Conservation (phyloP, 768 basidiomycete genomes). For the Lentinula boryana region DNA sequence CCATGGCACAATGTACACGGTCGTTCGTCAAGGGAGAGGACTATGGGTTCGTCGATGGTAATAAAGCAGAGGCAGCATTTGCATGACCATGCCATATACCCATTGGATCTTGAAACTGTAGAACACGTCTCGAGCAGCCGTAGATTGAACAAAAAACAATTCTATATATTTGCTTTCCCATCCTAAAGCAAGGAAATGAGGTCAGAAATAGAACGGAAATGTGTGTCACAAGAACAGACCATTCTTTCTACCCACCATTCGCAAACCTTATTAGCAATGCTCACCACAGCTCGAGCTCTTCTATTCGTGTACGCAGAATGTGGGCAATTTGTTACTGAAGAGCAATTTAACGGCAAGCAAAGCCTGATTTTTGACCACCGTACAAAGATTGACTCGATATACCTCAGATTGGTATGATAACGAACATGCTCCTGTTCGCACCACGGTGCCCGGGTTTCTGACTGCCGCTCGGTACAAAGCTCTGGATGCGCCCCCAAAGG, state of each 20-base stretch:
- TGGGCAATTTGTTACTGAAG: constrained; percentile 21
- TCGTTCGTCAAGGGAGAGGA: constrained; percentile 77
- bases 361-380: background rate
- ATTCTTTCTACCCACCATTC: background rate
- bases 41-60: constrained; percentile 45
- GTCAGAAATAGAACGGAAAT: background rate
- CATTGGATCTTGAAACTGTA: background rate
- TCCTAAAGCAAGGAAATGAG: background rate
- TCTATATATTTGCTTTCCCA: background rate
- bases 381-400: background rate
- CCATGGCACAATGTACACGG: constrained; percentile 92
- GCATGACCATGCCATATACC: constrained; percentile 21
- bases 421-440: constrained; percentile 25
- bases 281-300: background rate
- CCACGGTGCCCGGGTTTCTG: constrained; percentile 24
- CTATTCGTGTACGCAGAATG: constrained; percentile 14
- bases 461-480: constrained; percentile 28
- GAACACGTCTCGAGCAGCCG: background rate
- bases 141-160: background rate
- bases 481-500: constrained; percentile 11
- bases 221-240: background rate
- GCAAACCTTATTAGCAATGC: background rate
- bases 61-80: constrained; percentile 37
- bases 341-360: constrained; percentile 25
- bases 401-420: constrained; percentile 30